Conservation (phyloP, 2,329 filamentous ascomycete species). For the Tolypocladium ovalisporum region DNA sequence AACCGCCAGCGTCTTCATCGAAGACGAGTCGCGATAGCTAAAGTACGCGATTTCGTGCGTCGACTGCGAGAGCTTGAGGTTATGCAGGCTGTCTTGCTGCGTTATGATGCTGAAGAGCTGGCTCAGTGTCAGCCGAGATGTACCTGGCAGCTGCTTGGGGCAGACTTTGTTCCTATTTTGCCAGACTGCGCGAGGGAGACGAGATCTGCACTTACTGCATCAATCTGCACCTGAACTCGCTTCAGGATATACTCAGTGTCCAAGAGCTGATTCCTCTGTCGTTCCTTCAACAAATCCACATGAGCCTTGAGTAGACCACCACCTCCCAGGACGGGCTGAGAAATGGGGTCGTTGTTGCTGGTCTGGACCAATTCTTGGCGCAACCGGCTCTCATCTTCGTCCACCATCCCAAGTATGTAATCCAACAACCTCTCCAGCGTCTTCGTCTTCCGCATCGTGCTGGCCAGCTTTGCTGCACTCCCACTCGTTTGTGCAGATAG, state of each 20-base stretch:
- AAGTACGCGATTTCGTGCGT: slow-evolving; percentile 21
- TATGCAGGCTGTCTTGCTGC: slow-evolving; percentile 23
- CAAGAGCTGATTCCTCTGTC: slow-evolving; percentile 22
- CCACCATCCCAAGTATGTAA: slow-evolving; percentile 13
- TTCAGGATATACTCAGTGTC: slow-evolving; percentile 24
- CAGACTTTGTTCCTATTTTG: neutral
- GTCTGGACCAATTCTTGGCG: too few species aligned
- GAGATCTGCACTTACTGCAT: slow-evolving; percentile 15
- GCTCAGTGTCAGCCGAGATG: neutral
- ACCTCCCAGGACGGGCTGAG: neutral
- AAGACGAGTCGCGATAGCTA: slow-evolving; percentile 28
- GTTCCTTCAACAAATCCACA: slow-evolving; percentile 17
- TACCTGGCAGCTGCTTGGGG: neutral
- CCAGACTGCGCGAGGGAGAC: neutral
- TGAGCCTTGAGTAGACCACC: slow-evolving; percentile 14
- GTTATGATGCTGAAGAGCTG: slow-evolving; percentile 27
- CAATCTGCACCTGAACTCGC: slow-evolving; percentile 27
- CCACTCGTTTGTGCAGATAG: slow-evolving; percentile 23
- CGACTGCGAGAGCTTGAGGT: slow-evolving; percentile 16
- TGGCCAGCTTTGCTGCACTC: slow-evolving; percentile 23
- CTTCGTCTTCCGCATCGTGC: slow-evolving; percentile 23
- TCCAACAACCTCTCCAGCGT: slow-evolving; percentile 21
- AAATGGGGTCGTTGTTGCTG: neutral
- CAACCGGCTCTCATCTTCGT: slow-evolving; percentile 1
- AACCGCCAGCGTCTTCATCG: slow-evolving; percentile 31